Percentiles rank a stretch among this genome's conserved stretches.
phyloP scores from a whole-genome alignment of 2,329 filamentous ascomycete genomes.

The Alternaria ventricosa region DNA sequence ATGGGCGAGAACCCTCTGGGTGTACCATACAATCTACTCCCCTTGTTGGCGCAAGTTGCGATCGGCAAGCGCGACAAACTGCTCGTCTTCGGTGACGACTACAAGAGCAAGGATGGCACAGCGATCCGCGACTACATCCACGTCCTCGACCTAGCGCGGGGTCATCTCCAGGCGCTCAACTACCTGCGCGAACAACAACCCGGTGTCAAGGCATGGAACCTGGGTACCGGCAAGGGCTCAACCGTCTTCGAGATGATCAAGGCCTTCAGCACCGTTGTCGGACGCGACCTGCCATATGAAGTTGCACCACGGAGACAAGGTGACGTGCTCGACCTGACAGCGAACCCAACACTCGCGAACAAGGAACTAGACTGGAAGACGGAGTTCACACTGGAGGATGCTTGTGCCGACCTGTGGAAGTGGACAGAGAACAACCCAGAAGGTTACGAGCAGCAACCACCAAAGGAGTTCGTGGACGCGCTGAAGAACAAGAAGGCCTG shows the following conservation, averaged over 20 bases:
- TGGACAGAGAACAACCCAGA: slow-evolving; percentile 98
- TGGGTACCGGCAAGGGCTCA: slow-evolving; percentile 91
- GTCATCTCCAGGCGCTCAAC: slow-evolving; percentile 88
- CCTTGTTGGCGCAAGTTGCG: slow-evolving; percentile 92
- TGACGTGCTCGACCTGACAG: slow-evolving; percentile 93
- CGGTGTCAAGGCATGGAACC: slow-evolving; percentile 93
- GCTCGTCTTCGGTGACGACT: slow-evolving; percentile 94
- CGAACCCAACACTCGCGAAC: slow-evolving; percentile 87
- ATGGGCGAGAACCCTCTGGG: slow-evolving; percentile 99
- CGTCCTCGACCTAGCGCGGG: slow-evolving; percentile 85
- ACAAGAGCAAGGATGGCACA: slow-evolving; percentile 86
- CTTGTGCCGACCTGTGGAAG: slow-evolving; percentile 91
- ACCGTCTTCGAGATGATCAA: slow-evolving; percentile 98
- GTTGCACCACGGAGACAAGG: slow-evolving; percentile 82
- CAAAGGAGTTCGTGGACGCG: slow-evolving; percentile 74
- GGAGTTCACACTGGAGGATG: slow-evolving; percentile 86
- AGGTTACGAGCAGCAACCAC: slow-evolving; percentile 92
- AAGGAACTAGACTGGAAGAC: slow-evolving; percentile 92
- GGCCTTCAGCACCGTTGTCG: slow-evolving; percentile 87
- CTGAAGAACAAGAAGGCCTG: slow-evolving; percentile 44
- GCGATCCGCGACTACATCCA: slow-evolving; percentile 99
- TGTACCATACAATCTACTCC: slow-evolving; percentile 93
- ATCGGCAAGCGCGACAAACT: slow-evolving; percentile 95
- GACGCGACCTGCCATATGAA: slow-evolving; percentile 84
- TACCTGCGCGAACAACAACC: slow-evolving; percentile 84